phyloP scores from a whole-genome alignment of 371 early-diverging fungal genomes.

The Funneliformis caledonium region DNA sequence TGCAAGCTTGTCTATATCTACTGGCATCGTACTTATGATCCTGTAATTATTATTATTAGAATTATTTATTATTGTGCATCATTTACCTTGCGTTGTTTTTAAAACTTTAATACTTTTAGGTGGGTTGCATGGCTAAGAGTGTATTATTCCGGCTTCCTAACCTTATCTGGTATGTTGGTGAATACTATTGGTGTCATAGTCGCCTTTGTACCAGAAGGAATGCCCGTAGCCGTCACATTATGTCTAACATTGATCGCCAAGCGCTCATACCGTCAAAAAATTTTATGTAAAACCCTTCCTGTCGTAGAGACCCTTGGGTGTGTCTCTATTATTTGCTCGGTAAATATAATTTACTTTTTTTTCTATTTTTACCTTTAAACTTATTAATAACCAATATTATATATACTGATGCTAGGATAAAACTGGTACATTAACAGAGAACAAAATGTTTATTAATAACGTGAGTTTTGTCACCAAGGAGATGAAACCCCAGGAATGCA shows the following conservation, averaged over 20 bases:
- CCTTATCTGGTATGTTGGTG: too few species aligned
- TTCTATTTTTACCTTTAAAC: neutral
- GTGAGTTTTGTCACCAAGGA: constrained; percentile 45
- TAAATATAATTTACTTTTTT: neutral
- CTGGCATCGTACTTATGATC: too few species aligned
- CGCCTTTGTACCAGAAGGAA: constrained; percentile 70
- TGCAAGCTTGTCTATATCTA: too few species aligned
- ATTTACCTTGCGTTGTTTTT: too few species aligned
- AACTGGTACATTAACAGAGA: constrained; percentile 73
- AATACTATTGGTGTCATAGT: too few species aligned
- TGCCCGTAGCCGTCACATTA: constrained; percentile 36
- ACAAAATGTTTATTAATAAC: constrained; percentile 61
- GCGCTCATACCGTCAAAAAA: constrained; percentile 58
- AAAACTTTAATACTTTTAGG: too few species aligned
- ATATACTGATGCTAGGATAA: constrained; percentile 66
- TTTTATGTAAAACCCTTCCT: constrained; percentile 65
- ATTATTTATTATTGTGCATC: too few species aligned
- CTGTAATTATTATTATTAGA: too few species aligned
- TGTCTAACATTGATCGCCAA: constrained; percentile 40
- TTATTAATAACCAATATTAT: constrained; percentile 81
- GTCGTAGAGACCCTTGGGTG: constrained; percentile 75
- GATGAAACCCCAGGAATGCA: neutral
- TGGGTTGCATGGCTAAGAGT: too few species aligned
- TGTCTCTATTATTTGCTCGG: constrained; percentile 51
- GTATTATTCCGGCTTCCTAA: too few species aligned